Percentiles rank a stretch among this genome's conserved stretches.
phyloP scores from a whole-genome alignment of 1,139 yeast species.

The Meyerozyma guilliermondii region DNA sequence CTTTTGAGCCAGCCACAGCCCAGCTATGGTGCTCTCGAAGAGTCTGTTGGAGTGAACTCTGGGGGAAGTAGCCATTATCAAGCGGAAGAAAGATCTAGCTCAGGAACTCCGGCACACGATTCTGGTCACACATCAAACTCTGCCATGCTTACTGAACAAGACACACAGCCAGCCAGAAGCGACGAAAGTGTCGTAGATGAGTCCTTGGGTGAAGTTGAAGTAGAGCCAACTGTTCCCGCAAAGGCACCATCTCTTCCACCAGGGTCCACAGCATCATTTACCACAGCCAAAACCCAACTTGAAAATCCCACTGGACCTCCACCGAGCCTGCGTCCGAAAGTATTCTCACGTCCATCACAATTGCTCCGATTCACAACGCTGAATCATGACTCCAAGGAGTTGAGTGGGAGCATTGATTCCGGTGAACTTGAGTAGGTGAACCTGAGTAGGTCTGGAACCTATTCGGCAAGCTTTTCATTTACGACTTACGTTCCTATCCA shows the following conservation, averaged over 20 bases:
- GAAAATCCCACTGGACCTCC: neutral
- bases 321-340: neutral
- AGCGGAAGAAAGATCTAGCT: too few relatives aligned
- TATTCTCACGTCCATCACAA: neutral
- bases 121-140: too few relatives aligned
- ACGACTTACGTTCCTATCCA: too few relatives aligned
- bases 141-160: too few relatives aligned
- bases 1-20: neutral
- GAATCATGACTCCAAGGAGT: constrained; percentile 8
- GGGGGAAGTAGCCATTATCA: too few relatives aligned
- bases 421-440: constrained; percentile 8
- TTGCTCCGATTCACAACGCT: constrained; percentile 6
- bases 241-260: neutral
- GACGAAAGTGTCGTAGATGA: too few relatives aligned
- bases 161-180: too few relatives aligned
- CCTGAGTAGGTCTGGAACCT: neutral
- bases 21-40: constrained; percentile 1
- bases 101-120: too few relatives aligned
- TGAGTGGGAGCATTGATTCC: constrained; percentile 26
- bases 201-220: too few relatives aligned
- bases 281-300: neutral
- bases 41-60: neutral
- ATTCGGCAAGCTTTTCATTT: too few relatives aligned
- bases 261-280: neutral
- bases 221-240: too few relatives aligned